Evolutionary conservation across 2,329 filamentous ascomycete species (phyloP).

Genomic region (Fusarium citri): DNA sequence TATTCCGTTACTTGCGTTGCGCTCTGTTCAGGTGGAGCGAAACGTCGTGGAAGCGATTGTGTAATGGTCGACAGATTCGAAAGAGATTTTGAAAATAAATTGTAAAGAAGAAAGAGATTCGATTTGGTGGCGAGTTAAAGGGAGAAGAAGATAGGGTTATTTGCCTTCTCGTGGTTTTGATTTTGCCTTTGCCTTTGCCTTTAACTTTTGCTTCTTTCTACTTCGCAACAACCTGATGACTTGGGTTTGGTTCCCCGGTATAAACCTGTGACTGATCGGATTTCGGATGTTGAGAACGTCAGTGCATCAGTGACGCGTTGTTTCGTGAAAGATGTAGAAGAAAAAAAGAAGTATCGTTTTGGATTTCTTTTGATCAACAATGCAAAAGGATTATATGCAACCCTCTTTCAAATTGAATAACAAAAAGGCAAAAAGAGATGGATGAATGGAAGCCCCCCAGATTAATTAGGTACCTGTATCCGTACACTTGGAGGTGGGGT

Average conservation of each 20-base stretch:
- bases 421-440: background rate
- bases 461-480: constrained; percentile 4
- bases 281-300: background rate
- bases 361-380: constrained; percentile 2
- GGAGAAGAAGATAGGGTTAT: background rate
- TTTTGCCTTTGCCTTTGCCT: background rate
- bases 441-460: background rate
- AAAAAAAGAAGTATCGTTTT: background rate
- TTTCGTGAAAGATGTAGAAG: background rate
- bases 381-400: background rate
- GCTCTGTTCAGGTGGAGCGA: constrained; percentile 29
- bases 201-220: constrained; percentile 17
- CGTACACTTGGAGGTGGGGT: constrained; percentile 28
- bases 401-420: background rate
- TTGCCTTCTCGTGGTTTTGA: background rate
- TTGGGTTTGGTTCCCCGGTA: constrained; percentile 12
- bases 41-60: constrained; percentile 34
- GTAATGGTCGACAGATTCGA: constrained; percentile 16
- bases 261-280: constrained; percentile 23
- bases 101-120: background rate
- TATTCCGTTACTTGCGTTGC: background rate
- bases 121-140: background rate
- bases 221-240: constrained; percentile 19
- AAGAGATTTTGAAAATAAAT: background rate
- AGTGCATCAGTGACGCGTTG: constrained; percentile 6